Percentiles rank a stretch among this genome's conserved stretches.
phyloP scores from a whole-genome alignment of 192 early-diverging fungal species.

The Endogone sp. region DNA sequence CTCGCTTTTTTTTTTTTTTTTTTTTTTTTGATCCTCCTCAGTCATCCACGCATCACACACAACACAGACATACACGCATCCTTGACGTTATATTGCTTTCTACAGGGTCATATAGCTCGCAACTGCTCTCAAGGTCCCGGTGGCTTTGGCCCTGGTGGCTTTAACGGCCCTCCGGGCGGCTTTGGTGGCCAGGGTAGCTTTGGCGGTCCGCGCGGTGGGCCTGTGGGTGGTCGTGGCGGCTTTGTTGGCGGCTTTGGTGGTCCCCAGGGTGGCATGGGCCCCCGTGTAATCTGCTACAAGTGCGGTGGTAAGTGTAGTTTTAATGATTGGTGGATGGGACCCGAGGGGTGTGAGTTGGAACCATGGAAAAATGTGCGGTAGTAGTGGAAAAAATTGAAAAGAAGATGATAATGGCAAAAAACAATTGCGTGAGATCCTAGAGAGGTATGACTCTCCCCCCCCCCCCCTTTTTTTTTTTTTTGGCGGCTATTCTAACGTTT shows the following conservation, averaged over 20 bases:
- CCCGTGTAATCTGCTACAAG: slow-evolving; percentile 43
- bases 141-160: neutral
- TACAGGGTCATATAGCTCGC: slow-evolving; percentile 51
- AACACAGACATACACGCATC: neutral
- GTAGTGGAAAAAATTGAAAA: too few relatives aligned
- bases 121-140: slow-evolving; percentile 26
- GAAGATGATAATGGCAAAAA: neutral
- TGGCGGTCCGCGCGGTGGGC: neutral
- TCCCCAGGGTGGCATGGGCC: neutral
- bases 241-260: neutral
- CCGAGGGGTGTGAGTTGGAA: too few relatives aligned
- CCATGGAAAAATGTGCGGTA: neutral
- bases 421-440: neutral
- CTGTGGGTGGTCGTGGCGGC: slow-evolving; percentile 18
- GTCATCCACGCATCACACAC: neutral
- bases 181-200: neutral
- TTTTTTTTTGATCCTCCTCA: too few relatives aligned
- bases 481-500: neutral
- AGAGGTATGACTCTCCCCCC: too few relatives aligned
- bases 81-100: neutral
- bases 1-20: neutral
- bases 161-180: slow-evolving; percentile 10
- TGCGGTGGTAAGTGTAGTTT: slow-evolving; percentile 30
- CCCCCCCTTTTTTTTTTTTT: neutral
- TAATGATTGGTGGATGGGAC: too few relatives aligned